Evolutionary conservation across 148 eudicot species (phyloP).

Genomic region (Dianthus caryophyllus): DNA sequence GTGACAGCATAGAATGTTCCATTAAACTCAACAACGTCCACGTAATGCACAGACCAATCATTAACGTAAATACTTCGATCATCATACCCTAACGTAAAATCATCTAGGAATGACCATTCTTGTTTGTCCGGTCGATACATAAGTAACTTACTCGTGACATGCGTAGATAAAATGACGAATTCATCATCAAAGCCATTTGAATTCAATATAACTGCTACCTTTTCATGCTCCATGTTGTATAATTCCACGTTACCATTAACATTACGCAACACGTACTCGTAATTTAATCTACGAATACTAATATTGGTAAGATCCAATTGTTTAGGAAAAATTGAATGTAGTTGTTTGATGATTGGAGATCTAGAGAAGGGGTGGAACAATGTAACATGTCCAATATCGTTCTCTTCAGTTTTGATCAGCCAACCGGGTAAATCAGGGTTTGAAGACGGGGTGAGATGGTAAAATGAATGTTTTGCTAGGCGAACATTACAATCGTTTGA

Average conservation of each 20-base stretch:
- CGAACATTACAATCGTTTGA: conserved; percentile 13
- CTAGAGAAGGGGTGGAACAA: conserved; percentile 27
- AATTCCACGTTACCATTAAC: conserved; percentile 6
- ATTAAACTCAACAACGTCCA: no score
- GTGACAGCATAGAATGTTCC: no score
- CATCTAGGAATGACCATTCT: conserved; percentile 26
- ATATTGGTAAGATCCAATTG: conserved; percentile 20
- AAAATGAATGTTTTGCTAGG: conserved; percentile 22
- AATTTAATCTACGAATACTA: conserved; percentile 18
- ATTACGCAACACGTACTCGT: conserved; percentile 28
- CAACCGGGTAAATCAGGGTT: conserved; percentile 7
- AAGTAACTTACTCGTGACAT: conserved; percentile 30
- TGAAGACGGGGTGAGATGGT: conserved; percentile 1
- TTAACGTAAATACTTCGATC: no score
- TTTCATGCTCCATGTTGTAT: conserved; percentile 29
- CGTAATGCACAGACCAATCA: no score
- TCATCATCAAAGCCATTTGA: neutral
- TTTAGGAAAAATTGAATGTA: conserved; percentile 11
- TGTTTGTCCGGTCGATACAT: conserved; percentile 20
- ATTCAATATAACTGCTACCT: conserved; percentile 25
- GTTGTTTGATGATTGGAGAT: conserved; percentile 5
- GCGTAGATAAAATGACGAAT: conserved; percentile 23
- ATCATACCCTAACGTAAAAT: conserved; percentile 28
- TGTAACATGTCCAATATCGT: conserved; percentile 5
- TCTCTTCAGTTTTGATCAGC: conserved; percentile 30